phyloP scores from a whole-genome alignment of 2,329 filamentous ascomycete genomes.

The Aspergillus phoenicis region DNA sequence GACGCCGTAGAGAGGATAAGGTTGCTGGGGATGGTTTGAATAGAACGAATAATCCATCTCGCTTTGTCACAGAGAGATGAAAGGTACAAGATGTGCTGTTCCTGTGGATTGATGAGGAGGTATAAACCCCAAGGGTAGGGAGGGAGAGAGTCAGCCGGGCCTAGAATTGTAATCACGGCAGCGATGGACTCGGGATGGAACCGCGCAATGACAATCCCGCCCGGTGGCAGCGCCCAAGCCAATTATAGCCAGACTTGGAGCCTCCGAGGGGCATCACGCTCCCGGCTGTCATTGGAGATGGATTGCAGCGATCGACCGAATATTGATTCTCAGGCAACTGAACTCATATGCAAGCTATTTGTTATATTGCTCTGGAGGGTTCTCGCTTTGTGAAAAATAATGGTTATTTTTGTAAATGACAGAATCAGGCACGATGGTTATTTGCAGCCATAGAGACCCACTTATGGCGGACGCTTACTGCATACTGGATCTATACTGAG shows the following conservation, averaged over 20 bases:
- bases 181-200: conserved; percentile 1
- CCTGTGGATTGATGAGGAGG: neutral
- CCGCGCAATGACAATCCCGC: neutral
- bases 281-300: conserved; percentile 1
- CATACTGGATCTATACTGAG: too few species aligned
- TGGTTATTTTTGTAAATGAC: too few species aligned
- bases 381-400: too few species aligned
- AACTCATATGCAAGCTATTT: too few species aligned
- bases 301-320: neutral
- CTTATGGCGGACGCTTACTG: too few species aligned
- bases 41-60: conserved; percentile 21
- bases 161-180: conserved; percentile 1
- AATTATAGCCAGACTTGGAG: neutral
- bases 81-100: neutral
- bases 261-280: neutral
- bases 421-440: too few species aligned
- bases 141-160: neutral
- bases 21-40: conserved; percentile 11
- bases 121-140: neutral
- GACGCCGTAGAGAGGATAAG: conserved; percentile 9
- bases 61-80: neutral
- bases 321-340: neutral
- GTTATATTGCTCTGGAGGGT: too few species aligned
- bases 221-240: neutral
- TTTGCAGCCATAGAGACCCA: too few species aligned